Conservation (phyloP, 768 basidiomycete genomes). For the Tricholoma furcatifolium region DNA sequence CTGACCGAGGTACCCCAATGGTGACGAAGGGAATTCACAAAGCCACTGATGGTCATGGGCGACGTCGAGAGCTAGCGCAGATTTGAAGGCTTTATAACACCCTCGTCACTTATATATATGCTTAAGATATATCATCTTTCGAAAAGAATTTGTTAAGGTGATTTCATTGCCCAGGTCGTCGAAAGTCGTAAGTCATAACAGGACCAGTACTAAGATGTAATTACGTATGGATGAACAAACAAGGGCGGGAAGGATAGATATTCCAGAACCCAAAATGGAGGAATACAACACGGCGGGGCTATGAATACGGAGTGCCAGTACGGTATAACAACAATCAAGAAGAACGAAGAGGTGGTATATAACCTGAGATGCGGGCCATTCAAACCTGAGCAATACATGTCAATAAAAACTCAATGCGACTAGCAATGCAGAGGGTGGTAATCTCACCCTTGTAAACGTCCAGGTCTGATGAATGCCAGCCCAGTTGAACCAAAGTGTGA, state of each 20-base stretch:
- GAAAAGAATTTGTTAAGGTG: too few species aligned
- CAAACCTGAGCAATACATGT: neutral
- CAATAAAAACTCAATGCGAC: neutral
- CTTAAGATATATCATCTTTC: too few species aligned
- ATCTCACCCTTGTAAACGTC: conserved; percentile 33
- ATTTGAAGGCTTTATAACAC: too few species aligned
- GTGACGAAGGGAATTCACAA: neutral
- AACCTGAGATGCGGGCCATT: neutral
- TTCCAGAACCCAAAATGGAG: neutral
- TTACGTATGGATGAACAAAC: neutral
- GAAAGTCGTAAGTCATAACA: too few species aligned
- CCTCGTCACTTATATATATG: too few species aligned
- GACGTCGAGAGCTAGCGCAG: neutral
- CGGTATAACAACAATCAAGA: conserved; percentile 5
- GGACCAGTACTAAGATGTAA: too few species aligned
- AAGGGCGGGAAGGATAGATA: neutral
- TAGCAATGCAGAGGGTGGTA: conserved; percentile 11
- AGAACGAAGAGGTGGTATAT: neutral
- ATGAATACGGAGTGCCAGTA: neutral
- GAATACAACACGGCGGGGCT: neutral
- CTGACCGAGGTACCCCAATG: neutral
- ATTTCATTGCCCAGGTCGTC: too few species aligned
- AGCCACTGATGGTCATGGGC: neutral
- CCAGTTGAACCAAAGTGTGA: conserved; percentile 52
- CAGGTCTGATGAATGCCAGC: conserved; percentile 53